phyloP scores from a whole-genome alignment of 257 asterid genomes.

The Solanum medicagineum region DNA sequence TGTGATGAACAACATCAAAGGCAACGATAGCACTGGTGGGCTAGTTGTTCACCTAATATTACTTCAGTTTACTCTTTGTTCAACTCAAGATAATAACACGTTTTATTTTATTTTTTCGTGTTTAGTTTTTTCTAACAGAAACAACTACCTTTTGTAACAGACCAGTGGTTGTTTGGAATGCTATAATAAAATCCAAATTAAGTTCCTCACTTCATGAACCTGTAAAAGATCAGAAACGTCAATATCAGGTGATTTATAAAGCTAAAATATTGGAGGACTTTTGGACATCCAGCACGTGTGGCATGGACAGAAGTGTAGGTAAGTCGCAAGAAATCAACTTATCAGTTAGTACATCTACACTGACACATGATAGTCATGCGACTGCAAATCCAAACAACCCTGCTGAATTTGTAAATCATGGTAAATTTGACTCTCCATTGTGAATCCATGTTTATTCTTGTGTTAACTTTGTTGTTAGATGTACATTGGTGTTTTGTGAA shows the following conservation, averaged over 20 bases:
- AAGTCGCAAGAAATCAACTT: constrained; percentile 53
- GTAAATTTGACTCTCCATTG: constrained; percentile 12
- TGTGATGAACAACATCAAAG: not conserved
- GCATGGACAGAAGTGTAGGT: constrained; percentile 36
- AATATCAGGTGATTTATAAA: constrained; percentile 11
- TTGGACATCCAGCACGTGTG: constrained; percentile 56
- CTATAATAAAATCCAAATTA: constrained; percentile 29
- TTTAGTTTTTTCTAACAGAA: constrained; percentile 25
- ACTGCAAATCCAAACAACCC: constrained; percentile 36
- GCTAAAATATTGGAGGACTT: constrained; percentile 36
- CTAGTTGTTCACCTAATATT: not conserved
- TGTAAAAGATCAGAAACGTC: constrained; percentile 15
- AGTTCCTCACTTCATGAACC: constrained; percentile 27
- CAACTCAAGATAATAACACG: not conserved
- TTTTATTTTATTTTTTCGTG: not conserved
- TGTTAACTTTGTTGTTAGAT: not conserved
- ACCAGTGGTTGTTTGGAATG: constrained; percentile 76
- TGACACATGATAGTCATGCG: constrained; percentile 26
- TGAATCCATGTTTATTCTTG: not conserved
- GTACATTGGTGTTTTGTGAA: not conserved
- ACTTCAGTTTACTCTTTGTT: not conserved
- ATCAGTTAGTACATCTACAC: constrained; percentile 41
- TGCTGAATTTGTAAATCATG: constrained; percentile 63
- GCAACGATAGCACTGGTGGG: not conserved
- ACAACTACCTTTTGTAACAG: constrained; percentile 43